Conservation (phyloP, 345 rosid species). For the Linum usitatissimum region DNA sequence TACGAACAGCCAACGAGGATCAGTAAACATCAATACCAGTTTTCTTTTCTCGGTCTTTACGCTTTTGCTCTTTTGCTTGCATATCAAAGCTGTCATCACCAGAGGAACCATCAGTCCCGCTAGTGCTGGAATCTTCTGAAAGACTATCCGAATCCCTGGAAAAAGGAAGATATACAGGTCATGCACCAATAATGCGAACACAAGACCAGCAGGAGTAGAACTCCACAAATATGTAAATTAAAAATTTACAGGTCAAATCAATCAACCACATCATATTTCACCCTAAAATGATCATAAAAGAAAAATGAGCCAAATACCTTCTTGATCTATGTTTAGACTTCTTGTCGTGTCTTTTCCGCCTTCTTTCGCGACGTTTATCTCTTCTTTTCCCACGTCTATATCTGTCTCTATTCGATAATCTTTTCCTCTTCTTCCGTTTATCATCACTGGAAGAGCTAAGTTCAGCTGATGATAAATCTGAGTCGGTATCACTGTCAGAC, state of each 20-base stretch:
- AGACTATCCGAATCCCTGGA: slow-evolving; percentile 51
- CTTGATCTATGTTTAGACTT: slow-evolving; percentile 62
- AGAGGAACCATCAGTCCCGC: slow-evolving; percentile 35
- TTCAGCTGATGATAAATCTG: slow-evolving; percentile 57
- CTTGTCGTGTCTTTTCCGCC: slow-evolving; percentile 54
- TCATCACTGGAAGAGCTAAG: slow-evolving; percentile 85
- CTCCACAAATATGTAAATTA: neutral
- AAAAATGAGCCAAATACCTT: slow-evolving; percentile 34
- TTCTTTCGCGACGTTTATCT: slow-evolving; percentile 69
- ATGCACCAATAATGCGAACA: neutral
- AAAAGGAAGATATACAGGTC: neutral
- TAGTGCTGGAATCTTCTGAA: slow-evolving; percentile 42
- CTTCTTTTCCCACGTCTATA: slow-evolving; percentile 56
- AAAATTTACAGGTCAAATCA: neutral
- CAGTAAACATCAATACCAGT: slow-evolving; percentile 30
- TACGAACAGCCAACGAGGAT: neutral
- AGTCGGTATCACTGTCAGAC: slow-evolving; percentile 73
- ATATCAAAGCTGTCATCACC: slow-evolving; percentile 37
- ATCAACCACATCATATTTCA: neutral
- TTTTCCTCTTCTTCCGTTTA: slow-evolving; percentile 66
- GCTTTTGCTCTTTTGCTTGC: slow-evolving; percentile 33
- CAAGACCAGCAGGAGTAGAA: neutral
- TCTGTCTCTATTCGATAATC: slow-evolving; percentile 63
- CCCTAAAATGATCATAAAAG: neutral
- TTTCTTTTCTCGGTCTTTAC: slow-evolving; percentile 30